phyloP scores from a whole-genome alignment of 164 flowering plant genomes.

The Nymphaea colorata region DNA sequence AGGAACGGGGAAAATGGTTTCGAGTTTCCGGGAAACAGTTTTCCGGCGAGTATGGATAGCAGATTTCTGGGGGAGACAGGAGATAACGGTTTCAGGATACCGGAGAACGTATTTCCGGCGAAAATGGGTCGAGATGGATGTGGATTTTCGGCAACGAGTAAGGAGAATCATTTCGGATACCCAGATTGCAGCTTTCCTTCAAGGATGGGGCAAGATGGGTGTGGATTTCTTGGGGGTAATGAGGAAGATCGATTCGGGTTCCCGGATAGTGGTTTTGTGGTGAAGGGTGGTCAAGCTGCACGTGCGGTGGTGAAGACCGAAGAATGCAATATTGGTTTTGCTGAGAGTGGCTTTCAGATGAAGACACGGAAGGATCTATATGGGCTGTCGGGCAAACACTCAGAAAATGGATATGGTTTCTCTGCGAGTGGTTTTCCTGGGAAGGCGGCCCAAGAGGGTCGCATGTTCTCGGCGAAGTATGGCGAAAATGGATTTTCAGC shows the following conservation, averaged over 20 bases:
- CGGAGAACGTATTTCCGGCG: neutral
- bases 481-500: neutral
- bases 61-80: neutral
- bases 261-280: neutral
- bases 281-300: neutral
- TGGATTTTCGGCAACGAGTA: neutral
- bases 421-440: neutral
- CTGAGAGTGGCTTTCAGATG: neutral
- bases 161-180: neutral
- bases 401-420: neutral
- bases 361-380: neutral
- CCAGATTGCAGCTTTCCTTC: neutral
- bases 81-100: neutral
- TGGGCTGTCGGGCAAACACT: neutral
- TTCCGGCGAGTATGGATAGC: neutral
- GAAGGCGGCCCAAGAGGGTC: neutral
- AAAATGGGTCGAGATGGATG: neutral
- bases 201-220: neutral
- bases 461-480: neutral
- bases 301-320: neutral
- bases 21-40: neutral
- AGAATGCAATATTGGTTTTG: neutral
- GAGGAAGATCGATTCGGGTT: neutral
- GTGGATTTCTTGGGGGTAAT: neutral
- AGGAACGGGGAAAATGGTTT: neutral